Evolutionary conservation across 2,329 filamentous ascomycete genomes (phyloP), one percentile per base, ranked within the genome.

Genomic region (Capronia coronata): DNA sequence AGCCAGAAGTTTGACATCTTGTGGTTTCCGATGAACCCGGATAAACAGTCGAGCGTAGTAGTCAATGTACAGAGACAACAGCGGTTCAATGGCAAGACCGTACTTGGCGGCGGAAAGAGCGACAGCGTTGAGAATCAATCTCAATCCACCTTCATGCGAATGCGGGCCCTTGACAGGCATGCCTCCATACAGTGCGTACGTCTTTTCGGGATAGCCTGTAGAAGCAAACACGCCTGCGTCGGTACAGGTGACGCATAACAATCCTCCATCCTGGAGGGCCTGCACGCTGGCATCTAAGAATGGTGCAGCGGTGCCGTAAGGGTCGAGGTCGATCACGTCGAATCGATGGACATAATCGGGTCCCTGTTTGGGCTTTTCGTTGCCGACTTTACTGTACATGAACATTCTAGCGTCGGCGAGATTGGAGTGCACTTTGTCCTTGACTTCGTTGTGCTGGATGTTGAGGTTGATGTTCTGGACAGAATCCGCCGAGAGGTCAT

Each of bases 211-310:
- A 64, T 97, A 98, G 48, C 90, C 88, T 59, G 87, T 86, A 0
- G 91, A 95, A 1, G 91, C 91, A 78, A 90, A 98, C 2, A 98
- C 87, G 8, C 86, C 89, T 8, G 91, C 90, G 67, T 98, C 93
- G 0, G 93, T 98, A 68, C 93, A 98, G 1, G 93, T 98, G 3
- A 98, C 86, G 65, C 90, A 96, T 3, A 98, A 76, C 32, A 98
- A 75, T 2, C 93, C 93, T 1, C 91, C 91, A 60, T 96, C 87
- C 56, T 85, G 82, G 6, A 96, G 78, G 1, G 87, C 82, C 68
- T 96, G 90, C 7, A 98, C 75, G 1, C 93, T 89, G 1, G 87
- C 83, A 64, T 98, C 93, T 46, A 98, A 77, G 67, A 98, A 98
- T 1, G 87, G 86, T 8, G 87, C 87, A 1, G 91, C 93, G 0